Evolutionary conservation across 2,329 filamentous ascomycete genomes (phyloP).

Genomic region (Aspergillus brasiliensis): DNA sequence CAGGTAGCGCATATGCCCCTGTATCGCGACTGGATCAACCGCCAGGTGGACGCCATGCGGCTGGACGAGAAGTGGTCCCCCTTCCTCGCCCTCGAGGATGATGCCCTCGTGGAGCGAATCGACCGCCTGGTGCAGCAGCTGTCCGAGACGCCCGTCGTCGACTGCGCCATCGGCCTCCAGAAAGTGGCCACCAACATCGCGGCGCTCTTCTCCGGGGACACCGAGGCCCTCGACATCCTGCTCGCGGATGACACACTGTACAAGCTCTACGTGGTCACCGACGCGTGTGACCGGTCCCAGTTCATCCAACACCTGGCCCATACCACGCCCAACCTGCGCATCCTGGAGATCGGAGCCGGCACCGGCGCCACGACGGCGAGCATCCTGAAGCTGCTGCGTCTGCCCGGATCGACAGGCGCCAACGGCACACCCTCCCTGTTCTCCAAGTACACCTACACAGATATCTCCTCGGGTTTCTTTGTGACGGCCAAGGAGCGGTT

Average conservation of each 20-base stretch:
- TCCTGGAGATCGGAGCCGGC: conserved; percentile 26
- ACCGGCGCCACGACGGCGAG: conserved; percentile 18
- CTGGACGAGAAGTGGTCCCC: neutral
- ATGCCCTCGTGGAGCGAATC: conserved; percentile 7
- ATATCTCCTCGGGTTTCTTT: conserved; percentile 29
- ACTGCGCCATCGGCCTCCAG: conserved; percentile 2
- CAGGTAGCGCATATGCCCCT: neutral
- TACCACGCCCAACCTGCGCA: conserved; percentile 1
- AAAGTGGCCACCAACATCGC: neutral
- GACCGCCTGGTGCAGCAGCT: neutral
- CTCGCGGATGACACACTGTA: neutral
- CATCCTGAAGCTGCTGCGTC: conserved; percentile 5
- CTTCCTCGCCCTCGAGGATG: neutral
- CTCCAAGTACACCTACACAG: conserved; percentile 24
- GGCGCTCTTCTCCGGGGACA: neutral
- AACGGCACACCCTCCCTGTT: conserved; percentile 1
- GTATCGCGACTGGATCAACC: neutral
- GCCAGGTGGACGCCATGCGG: neutral
- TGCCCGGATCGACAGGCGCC: neutral
- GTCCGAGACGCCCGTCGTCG: neutral
- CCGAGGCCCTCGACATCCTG: neutral
- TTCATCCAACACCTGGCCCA: neutral
- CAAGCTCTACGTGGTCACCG: neutral
- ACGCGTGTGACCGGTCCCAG: neutral
- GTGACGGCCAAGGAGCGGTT: conserved; percentile 23